Evolutionary conservation across 345 rosid species (phyloP).

Genomic region (Rubroshorea leprosula): DNA sequence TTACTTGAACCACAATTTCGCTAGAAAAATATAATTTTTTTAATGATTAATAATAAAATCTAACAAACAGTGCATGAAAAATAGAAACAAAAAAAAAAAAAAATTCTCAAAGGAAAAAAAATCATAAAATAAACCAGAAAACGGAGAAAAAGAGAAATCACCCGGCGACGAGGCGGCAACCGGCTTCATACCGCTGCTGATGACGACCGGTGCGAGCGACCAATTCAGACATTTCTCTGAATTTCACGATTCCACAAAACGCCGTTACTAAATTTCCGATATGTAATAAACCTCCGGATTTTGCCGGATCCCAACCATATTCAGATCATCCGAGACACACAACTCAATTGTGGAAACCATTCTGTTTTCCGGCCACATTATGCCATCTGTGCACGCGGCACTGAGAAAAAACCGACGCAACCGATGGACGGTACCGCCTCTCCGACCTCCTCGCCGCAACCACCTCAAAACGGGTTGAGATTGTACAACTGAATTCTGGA

Average conservation of each 20-base stretch:
- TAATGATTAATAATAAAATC: too few relatives aligned
- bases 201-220: conserved; percentile 50
- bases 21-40: too few relatives aligned
- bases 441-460: too few relatives aligned
- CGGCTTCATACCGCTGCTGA: conserved; percentile 33
- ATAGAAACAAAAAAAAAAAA: not conserved
- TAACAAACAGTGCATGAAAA: not conserved
- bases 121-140: not conserved
- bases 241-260: not conserved
- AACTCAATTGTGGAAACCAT: not conserved
- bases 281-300: too few relatives aligned
- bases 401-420: not conserved
- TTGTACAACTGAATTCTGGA: too few relatives aligned
- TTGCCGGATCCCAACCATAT: not conserved
- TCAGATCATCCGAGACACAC: not conserved
- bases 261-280: not conserved
- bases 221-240: conserved; percentile 30
- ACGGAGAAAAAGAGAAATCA: conserved; percentile 5
- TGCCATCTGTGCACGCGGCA: not conserved
- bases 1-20: too few relatives aligned
- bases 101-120: not conserved
- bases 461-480: too few relatives aligned
- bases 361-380: not conserved
- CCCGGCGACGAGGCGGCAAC: conserved; percentile 48
- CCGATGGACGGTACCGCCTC: not conserved